Conservation (phyloP, 2,329 filamentous ascomycete genomes). For the Trichocomaceae sp. region DNA sequence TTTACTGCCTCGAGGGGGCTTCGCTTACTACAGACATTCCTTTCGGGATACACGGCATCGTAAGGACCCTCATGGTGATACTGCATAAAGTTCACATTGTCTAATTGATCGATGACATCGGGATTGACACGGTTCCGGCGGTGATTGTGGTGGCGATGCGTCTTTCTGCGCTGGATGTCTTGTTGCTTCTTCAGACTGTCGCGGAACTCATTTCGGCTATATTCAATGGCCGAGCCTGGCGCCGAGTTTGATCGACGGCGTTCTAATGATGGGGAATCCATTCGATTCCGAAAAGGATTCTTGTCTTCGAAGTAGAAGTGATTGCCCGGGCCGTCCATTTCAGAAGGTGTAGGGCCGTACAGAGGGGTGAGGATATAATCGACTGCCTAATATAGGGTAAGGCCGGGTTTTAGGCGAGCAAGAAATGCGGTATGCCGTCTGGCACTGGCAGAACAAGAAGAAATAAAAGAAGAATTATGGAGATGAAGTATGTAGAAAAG, state of each 20-base stretch:
- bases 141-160: conserved; percentile 46
- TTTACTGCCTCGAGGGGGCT: conserved; percentile 73
- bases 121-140: conserved; percentile 60
- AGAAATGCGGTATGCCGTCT: background rate
- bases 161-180: conserved; percentile 12
- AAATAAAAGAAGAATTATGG: background rate
- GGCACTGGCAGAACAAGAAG: background rate
- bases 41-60: conserved; percentile 69
- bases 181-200: conserved; percentile 9
- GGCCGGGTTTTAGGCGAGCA: background rate
- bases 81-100: conserved; percentile 54
- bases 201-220: conserved; percentile 13
- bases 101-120: conserved; percentile 75
- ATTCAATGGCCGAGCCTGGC: conserved; percentile 5
- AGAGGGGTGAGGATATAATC: conserved; percentile 65
- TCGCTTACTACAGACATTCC: conserved; percentile 57
- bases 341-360: conserved; percentile 59
- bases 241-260: conserved; percentile 11
- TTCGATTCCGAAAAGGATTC: conserved; percentile 12
- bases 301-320: conserved; percentile 44
- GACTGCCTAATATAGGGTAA: conserved; percentile 46
- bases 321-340: conserved; percentile 59
- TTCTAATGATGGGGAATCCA: background rate
- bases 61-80: conserved; percentile 92
- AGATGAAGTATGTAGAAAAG: background rate